Conservation (phyloP, 78 protist species). For the Tieghemostelium lacteum region DNA sequence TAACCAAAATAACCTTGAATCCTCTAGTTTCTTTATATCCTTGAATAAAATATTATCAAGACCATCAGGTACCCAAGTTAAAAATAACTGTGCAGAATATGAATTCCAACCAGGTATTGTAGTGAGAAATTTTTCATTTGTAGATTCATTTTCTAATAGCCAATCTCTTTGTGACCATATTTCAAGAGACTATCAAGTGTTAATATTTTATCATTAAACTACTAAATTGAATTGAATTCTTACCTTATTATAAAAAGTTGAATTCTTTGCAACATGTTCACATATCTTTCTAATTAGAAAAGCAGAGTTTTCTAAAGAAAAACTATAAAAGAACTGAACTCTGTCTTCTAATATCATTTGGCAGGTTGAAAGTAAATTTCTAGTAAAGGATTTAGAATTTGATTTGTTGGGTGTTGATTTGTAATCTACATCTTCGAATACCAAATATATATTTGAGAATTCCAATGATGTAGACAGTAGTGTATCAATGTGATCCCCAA, state of each 20-base stretch:
- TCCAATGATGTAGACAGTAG: background rate
- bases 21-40: background rate
- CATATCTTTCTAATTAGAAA: conserved; percentile 27
- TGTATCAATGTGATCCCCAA: background rate
- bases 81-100: conserved; percentile 34
- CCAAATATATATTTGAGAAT: background rate
- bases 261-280: conserved; percentile 26
- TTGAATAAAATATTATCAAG: background rate
- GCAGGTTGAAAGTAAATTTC: background rate
- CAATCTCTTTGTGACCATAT: conserved; percentile 51
- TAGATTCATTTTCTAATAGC: conserved; percentile 37
- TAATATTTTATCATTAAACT: background rate
- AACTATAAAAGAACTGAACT: conserved; percentile 5
- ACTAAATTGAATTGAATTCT: background rate
- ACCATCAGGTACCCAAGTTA: conserved; percentile 30
- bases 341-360: no score
- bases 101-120: conserved; percentile 58
- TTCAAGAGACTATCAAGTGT: conserved; percentile 2
- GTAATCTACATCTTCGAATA: background rate
- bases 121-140: conserved; percentile 52
- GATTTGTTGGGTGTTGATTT: no score
- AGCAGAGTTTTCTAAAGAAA: conserved; percentile 18
- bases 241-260: background rate
- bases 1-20: no score
- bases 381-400: background rate